Base-by-base conservation (phyloP, 306 rosid genomes). In the Ochetophila trinervis region DNA sequence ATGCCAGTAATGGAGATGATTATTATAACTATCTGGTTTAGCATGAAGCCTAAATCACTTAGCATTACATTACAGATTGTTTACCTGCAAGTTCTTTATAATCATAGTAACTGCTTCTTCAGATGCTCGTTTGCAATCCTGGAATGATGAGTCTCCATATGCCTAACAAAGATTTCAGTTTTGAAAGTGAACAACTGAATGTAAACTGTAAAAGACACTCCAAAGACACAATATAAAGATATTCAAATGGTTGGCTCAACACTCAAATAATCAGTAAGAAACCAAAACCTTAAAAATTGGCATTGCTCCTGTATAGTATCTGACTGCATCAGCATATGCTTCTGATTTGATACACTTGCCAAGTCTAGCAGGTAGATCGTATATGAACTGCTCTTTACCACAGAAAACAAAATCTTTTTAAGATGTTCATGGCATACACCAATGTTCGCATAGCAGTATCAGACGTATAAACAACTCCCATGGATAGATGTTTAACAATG, bases 331-430 rank as follows among this genome's bases (percentile, higher is more conserved):
- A 74, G 93, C 91, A 77, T 89, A 92, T 49, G 93, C 88, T 74
- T 87, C 95, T 69, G 89, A 71, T 74, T 87, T 92, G 66, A 89
- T 92, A 76, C 95, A 92, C 79, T 92, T 92, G 62, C 80, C 82
- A 58, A 92, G 95, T 72, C 96, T 85, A 73, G 88, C 89, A 19
- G 98, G 98, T 53, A 92, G 87, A 77, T 92, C 98, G 59, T 89
- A 92, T 75, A 92, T 92, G 80, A 92, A 87, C 98, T 89, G 87
- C 78, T 66, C 69, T 82, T 74, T 57, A n/a, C 60, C 44, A 82
- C 71, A 80, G 52, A 63, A 61, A 71, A 70, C 53, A 35, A 52
- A 60, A 67, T 69, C 54, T 23, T 37, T 47, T 69, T 69, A 59
- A 67, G 75, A 54, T 76, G 59, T 34, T 42, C 59, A 23, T 20